A percentile compares a stretch with the other conserved stretches of the same genome.
Conservation (phyloP, 768 basidiomycete genomes). For the Kondoa malvinella region DNA sequence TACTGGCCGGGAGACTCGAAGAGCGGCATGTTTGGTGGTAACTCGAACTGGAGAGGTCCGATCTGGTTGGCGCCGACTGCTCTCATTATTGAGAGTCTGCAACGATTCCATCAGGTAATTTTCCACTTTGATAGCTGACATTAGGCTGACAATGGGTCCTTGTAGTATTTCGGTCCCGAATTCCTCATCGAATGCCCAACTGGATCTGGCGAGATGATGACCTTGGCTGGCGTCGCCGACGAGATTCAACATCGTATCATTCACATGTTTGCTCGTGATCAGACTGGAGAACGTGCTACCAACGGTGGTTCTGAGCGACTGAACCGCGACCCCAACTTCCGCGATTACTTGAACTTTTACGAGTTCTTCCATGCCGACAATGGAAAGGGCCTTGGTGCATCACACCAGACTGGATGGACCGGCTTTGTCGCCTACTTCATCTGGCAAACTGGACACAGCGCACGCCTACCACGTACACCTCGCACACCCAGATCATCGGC, state of each 20-base stretch:
- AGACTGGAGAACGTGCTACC: slow-evolving; percentile 49
- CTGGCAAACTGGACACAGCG: slow-evolving; percentile 69
- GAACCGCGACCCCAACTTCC: slow-evolving; percentile 84
- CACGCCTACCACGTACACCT: slow-evolving; percentile 83
- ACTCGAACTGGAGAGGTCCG: slow-evolving; percentile 35
- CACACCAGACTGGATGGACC: slow-evolving; percentile 74
- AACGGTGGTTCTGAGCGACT: slow-evolving; percentile 79
- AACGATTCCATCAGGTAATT: slow-evolving; percentile 76
- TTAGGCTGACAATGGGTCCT: slow-evolving; percentile 87
- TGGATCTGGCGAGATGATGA: slow-evolving; percentile 94
- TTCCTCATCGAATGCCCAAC: slow-evolving; percentile 87
- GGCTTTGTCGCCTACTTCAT: slow-evolving; percentile 46
- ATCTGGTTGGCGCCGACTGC: slow-evolving; percentile 92
- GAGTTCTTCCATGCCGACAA: slow-evolving; percentile 91
- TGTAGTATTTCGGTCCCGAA: slow-evolving; percentile 76
- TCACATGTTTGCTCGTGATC: slow-evolving; percentile 89
- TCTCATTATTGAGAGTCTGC: slow-evolving; percentile 82
- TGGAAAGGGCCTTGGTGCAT: slow-evolving; percentile 77
- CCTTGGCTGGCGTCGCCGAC: slow-evolving; percentile 78
- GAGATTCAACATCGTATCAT: slow-evolving; percentile 99
- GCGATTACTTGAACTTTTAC: slow-evolving; percentile 53
- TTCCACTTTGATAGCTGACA: too few species aligned
- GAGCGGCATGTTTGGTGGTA: slow-evolving; percentile 87
- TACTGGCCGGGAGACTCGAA: slow-evolving; percentile 98
- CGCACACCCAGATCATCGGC: slow-evolving; percentile 52